Conservation (phyloP, 228 moss, liverwort and hornwort genomes). For the Sphagnum magellanicum region DNA sequence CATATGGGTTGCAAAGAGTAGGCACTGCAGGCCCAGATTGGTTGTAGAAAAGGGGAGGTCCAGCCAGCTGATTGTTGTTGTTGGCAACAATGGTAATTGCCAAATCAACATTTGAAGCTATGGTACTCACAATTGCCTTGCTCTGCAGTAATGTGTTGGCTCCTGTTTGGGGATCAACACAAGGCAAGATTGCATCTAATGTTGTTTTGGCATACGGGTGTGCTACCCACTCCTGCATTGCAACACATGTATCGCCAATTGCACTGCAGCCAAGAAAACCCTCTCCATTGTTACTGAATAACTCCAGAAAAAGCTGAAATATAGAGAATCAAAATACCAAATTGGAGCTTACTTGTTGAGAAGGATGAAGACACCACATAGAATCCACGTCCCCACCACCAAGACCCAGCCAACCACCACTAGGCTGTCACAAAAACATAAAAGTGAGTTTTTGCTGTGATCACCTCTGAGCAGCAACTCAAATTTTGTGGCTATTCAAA, state of each 20-base stretch:
- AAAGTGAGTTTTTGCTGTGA: not conserved
- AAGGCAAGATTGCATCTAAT: slow-evolving; percentile 48
- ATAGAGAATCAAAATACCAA: not conserved
- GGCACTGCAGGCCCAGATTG: slow-evolving; percentile 52
- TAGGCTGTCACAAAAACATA: slow-evolving; percentile 19
- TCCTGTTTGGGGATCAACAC: slow-evolving; percentile 36
- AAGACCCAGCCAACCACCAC: slow-evolving; percentile 53
- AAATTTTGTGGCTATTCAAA: not conserved
- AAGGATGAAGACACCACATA: slow-evolving; percentile 46
- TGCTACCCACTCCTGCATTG: slow-evolving; percentile 54
- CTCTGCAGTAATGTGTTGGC: slow-evolving; percentile 23
- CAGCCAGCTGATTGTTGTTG: slow-evolving; percentile 7
- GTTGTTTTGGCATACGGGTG: slow-evolving; percentile 38
- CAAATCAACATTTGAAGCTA: slow-evolving; percentile 14
- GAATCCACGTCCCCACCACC: slow-evolving; percentile 56
- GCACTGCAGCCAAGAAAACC: slow-evolving; percentile 22
- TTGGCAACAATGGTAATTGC: slow-evolving; percentile 15
- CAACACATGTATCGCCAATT: slow-evolving; percentile 54
- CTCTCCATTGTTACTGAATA: not conserved
- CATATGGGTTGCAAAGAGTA: slow-evolving; percentile 33
- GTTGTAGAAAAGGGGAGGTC: slow-evolving; percentile 25
- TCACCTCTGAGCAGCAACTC: not conserved
- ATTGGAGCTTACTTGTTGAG: slow-evolving; percentile 36
- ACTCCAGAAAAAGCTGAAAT: not conserved
- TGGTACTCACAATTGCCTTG: slow-evolving; percentile 8